Conservation (phyloP, 352 stramenopile genomes). For the Globisporangium abappressorium region DNA sequence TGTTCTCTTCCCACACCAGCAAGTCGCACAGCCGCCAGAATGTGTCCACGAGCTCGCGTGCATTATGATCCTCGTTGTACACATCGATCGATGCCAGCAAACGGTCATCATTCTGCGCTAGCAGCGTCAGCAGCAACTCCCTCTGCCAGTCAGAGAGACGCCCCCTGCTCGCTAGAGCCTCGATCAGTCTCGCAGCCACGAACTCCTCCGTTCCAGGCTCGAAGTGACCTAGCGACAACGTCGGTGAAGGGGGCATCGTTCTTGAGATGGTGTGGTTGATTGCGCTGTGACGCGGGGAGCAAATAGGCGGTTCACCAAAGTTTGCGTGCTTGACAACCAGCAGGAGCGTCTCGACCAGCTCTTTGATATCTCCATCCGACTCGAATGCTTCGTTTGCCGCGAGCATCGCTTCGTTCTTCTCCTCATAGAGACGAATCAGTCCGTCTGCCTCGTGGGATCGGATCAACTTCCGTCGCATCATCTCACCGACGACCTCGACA, state of each 20-base stretch:
- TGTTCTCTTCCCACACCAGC: conserved; percentile 58
- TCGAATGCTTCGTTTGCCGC: conserved; percentile 73
- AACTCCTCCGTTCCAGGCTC: conserved; percentile 22
- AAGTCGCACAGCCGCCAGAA: conserved; percentile 61
- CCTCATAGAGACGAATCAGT: conserved; percentile 58
- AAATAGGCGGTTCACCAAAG: conserved; percentile 36
- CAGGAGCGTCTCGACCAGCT: conserved; percentile 77
- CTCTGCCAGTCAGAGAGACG: conserved; percentile 53
- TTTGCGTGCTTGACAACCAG: conserved; percentile 79
- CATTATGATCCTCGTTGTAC: conserved; percentile 47
- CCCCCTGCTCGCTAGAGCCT: conserved; percentile 31
- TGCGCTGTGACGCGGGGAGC: conserved; percentile 20
- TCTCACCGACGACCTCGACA: conserved; percentile 64
- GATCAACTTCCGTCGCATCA: conserved; percentile 54
- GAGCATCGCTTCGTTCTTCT: conserved; percentile 68
- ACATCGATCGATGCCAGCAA: conserved; percentile 55
- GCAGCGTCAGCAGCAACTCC: conserved; percentile 49
- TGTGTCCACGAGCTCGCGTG: conserved; percentile 49
- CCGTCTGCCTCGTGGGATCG: conserved; percentile 54
- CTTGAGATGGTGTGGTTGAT: neutral
- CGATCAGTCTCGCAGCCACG: conserved; percentile 29
- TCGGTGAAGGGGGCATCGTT: conserved; percentile 2
- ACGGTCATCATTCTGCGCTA: conserved; percentile 41
- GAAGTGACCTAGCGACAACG: conserved; percentile 12
- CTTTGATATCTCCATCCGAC: conserved; percentile 64